Percentiles rank a stretch among this genome's conserved stretches.
Evolutionary conservation across 2,329 filamentous ascomycete species (phyloP).

Genomic region (Ophiognomonia clavigignenti-juglandacearum): DNA sequence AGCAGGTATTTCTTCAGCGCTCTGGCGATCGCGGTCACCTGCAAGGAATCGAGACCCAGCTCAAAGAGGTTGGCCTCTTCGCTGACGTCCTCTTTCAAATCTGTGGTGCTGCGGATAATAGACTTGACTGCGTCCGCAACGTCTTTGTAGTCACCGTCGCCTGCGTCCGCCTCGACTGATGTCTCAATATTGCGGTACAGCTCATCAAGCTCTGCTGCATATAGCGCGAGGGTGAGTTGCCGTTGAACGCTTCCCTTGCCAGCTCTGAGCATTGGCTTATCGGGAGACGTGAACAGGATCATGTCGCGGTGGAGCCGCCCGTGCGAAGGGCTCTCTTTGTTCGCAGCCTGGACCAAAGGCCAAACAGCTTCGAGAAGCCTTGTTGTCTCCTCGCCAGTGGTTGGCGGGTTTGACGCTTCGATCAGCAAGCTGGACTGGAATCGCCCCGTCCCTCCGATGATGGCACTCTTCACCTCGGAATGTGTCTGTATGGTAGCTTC

Average conservation of each 20-base stretch:
- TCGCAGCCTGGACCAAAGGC: slow-evolving; percentile 5
- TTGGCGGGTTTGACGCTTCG: background rate
- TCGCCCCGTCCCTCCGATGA: background rate
- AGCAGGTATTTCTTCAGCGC: slow-evolving; percentile 1
- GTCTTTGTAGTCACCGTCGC: background rate
- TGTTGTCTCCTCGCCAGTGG: background rate
- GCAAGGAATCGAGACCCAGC: slow-evolving; percentile 7
- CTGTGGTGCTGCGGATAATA: slow-evolving; percentile 1
- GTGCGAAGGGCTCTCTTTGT: slow-evolving; percentile 29
- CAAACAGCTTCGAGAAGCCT: background rate
- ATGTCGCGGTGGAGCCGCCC: slow-evolving; percentile 38
- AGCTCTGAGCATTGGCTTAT: slow-evolving; percentile 37
- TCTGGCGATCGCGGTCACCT: slow-evolving; percentile 2
- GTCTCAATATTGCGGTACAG: slow-evolving; percentile 26
- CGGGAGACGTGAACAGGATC: slow-evolving; percentile 31
- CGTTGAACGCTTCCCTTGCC: slow-evolving; percentile 43
- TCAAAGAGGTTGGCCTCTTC: slow-evolving; percentile 5
- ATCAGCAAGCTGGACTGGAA: slow-evolving; percentile 9
- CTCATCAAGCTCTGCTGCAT: slow-evolving; percentile 36
- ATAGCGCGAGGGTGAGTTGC: slow-evolving; percentile 31
- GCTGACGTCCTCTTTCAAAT: background rate
- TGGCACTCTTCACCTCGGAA: slow-evolving; percentile 2
- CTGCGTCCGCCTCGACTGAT: background rate
- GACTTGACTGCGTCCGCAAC: slow-evolving; percentile 1
- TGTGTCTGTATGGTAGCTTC: slow-evolving; percentile 3